Conservation (phyloP, 2,329 filamentous ascomycete genomes). For the Talaromyces amestolkiae region DNA sequence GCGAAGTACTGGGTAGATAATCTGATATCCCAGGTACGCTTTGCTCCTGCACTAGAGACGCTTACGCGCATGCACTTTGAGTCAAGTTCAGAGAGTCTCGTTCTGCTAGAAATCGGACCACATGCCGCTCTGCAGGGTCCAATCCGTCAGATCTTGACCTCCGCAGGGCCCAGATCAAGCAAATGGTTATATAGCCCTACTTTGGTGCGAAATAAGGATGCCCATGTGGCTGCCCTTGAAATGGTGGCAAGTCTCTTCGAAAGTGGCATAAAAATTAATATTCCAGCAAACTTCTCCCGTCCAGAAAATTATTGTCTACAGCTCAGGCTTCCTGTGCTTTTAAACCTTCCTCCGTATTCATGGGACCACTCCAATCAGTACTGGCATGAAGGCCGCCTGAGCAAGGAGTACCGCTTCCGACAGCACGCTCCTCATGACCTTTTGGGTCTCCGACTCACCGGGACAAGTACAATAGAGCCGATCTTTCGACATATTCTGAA, state of each 20-base stretch:
- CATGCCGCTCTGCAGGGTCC: slow-evolving; percentile 28
- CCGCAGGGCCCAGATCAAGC: neutral
- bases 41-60: slow-evolving; percentile 24
- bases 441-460: neutral
- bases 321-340: neutral
- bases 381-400: slow-evolving; percentile 25
- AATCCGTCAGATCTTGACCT: slow-evolving; percentile 20
- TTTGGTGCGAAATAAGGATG: neutral
- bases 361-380: slow-evolving; percentile 23
- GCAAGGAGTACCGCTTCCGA: slow-evolving; percentile 11
- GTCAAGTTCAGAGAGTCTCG: neutral
- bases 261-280: slow-evolving; percentile 15
- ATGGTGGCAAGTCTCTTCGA: slow-evolving; percentile 20
- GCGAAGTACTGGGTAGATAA: slow-evolving; percentile 37
- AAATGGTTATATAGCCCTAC: neutral
- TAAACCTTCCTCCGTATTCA: slow-evolving; percentile 22
- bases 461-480: neutral
- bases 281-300: slow-evolving; percentile 5
- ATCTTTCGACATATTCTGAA: slow-evolving; percentile 32
- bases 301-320: neutral
- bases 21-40: slow-evolving; percentile 34
- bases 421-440: neutral
- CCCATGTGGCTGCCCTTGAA: neutral
- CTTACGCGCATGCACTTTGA: neutral
- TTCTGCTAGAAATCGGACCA: slow-evolving; percentile 30